Evolutionary conservation across 768 basidiomycete genomes (phyloP).

Genomic region (Lentinula lateritia): DNA sequence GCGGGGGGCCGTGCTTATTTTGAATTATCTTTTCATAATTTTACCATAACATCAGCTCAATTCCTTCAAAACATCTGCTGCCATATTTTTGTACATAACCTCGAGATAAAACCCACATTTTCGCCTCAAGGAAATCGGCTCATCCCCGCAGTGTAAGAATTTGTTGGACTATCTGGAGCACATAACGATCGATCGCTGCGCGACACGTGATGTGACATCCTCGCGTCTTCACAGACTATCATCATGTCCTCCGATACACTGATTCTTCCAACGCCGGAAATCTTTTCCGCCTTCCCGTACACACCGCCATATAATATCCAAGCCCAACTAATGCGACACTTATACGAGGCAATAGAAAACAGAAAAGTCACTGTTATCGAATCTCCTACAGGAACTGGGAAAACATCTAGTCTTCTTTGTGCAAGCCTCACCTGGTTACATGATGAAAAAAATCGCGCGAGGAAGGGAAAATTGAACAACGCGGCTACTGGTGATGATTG

Average conservation of each 20-base stretch:
- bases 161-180: too few species aligned
- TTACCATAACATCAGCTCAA: too few species aligned
- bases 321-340: conserved; percentile 78
- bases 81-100: too few species aligned
- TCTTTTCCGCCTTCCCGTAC: conserved; percentile 82
- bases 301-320: conserved; percentile 82
- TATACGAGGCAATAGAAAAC: conserved; percentile 77
- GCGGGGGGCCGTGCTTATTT: too few species aligned
- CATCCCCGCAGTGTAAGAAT: too few species aligned
- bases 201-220: too few species aligned
- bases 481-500: conserved; percentile 33
- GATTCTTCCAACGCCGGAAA: conserved; percentile 54
- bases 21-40: too few species aligned
- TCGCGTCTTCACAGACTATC: background rate
- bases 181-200: too few species aligned
- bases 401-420: conserved; percentile 78
- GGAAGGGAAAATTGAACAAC: conserved; percentile 54
- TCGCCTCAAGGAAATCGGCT: too few species aligned
- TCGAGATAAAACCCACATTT: too few species aligned
- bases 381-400: conserved; percentile 89
- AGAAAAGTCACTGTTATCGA: conserved; percentile 77
- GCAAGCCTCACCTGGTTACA: conserved; percentile 70
- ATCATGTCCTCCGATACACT: conserved; percentile 14
- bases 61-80: too few species aligned
- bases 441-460: conserved; percentile 65